Evolutionary conservation across 768 basidiomycete species (phyloP).

Genomic region (Leccinum olivaceopallidum): DNA sequence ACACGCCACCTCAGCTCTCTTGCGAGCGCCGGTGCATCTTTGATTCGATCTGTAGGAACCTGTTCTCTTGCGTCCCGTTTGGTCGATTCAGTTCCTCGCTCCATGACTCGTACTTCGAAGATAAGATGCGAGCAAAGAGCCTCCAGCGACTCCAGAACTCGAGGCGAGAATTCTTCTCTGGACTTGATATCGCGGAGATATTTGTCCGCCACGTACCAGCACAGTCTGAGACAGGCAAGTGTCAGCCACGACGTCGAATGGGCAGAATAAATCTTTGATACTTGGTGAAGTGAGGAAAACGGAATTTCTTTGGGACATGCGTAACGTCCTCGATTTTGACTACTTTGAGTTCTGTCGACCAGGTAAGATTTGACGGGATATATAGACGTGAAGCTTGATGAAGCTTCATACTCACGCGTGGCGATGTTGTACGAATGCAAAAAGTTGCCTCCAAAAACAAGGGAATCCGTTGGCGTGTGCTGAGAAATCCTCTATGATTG

Average conservation of each 20-base stretch:
- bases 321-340: conserved; percentile 91
- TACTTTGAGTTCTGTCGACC: conserved; percentile 71
- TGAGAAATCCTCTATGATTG: conserved; percentile 32
- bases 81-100: conserved; percentile 65
- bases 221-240: conserved; percentile 51
- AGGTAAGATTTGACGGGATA: conserved; percentile 14
- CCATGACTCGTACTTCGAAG: conserved; percentile 69
- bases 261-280: conserved; percentile 35
- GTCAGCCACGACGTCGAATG: conserved; percentile 8
- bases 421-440: conserved; percentile 88
- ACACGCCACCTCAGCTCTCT: conserved; percentile 87
- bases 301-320: conserved; percentile 89
- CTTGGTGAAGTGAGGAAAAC: conserved; percentile 83
- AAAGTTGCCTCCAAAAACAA: conserved; percentile 98
- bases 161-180: conserved; percentile 48
- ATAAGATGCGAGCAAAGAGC: conserved; percentile 79
- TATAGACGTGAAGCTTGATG: neutral
- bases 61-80: conserved; percentile 81
- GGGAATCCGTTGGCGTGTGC: conserved; percentile 89
- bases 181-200: conserved; percentile 71
- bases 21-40: conserved; percentile 79
- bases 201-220: conserved; percentile 89
- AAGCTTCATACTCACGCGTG: conserved; percentile 60
- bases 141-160: conserved; percentile 71
- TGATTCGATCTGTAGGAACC: conserved; percentile 77